Conservation (phyloP, 805 yeast species). For the Ogataea minuta region DNA sequence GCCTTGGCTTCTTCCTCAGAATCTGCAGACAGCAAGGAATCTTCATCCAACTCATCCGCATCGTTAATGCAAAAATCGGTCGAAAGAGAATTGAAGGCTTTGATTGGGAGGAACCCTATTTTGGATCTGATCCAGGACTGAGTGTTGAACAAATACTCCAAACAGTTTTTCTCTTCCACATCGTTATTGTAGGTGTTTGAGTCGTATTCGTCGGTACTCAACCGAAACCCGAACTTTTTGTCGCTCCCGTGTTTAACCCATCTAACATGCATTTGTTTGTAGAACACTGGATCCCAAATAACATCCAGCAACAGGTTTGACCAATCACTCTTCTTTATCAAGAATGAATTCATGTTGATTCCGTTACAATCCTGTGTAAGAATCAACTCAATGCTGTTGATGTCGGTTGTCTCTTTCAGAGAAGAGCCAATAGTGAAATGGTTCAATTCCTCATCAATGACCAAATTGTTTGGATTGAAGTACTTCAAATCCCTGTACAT, state of each 20-base stretch:
- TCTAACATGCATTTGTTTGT: constrained; percentile 34
- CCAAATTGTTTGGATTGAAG: constrained; percentile 37
- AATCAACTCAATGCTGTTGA: constrained; percentile 38
- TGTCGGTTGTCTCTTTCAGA: constrained; percentile 22
- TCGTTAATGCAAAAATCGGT: constrained; percentile 37
- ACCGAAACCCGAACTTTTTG: constrained; percentile 29
- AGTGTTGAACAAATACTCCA: constrained; percentile 37
- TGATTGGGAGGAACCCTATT: constrained; percentile 40
- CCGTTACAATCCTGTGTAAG: constrained; percentile 44
- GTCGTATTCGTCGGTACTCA: constrained; percentile 29
- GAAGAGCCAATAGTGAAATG: constrained; percentile 23
- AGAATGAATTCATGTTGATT: constrained; percentile 40
- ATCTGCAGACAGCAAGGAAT: constrained; percentile 19
- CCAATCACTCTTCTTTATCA: constrained; percentile 40
- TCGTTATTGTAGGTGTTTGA: constrained; percentile 38
- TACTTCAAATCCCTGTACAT: constrained; percentile 34
- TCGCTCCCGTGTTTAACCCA: constrained; percentile 30
- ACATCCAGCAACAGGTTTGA: constrained; percentile 36
- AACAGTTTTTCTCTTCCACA: constrained; percentile 38
- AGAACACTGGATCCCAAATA: constrained; percentile 43
- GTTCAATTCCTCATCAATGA: constrained; percentile 30
- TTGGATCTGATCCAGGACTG: constrained; percentile 42
- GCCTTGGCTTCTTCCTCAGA: constrained; percentile 10
- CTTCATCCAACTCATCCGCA: constrained; percentile 29
- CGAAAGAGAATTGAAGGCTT: constrained; percentile 37